Base-by-base conservation (phyloP, 192 early-diverging fungal genomes). In the Backusella circina region DNA sequence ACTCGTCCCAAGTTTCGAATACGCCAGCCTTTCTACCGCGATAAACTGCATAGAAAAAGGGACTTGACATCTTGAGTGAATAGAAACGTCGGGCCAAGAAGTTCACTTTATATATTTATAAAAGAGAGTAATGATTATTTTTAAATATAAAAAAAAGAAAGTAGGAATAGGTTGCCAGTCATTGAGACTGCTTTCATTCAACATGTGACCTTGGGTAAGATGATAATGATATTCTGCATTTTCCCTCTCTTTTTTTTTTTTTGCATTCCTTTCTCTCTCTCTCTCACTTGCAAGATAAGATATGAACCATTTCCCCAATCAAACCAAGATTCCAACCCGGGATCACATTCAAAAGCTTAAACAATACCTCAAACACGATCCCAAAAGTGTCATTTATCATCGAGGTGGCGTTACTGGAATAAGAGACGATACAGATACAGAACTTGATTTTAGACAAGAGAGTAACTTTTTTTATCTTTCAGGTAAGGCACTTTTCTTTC, bases 381-480 rank as follows among this genome's bases (percentile, higher is more conserved):
- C 39, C 70, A 80, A 67, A 0, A 64, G 30, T 61, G 9, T 83
- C 31, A 83, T 83, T n/a, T 83, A 83, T 64, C 72, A 76, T 50
- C 61, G 75, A 16, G 85, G 75, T 44, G 85, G 87, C 69, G 77
- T 93, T 30, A 90, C 93, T 35, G 74, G 73, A 1, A 57, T 91
- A 66, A 68, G 94, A 23, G 61, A 70, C 0, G 81, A 82, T 71
- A 83, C 81, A 3, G 75, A 86, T 88, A 70, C 75, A 12, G 95
- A 96, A 80, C 80, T 91, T 31, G 82, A 87, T 37, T 96, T 95
- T 83, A 86, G 93, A 76, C 95, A 97, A 79, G 93, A 96, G 79
- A 90, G 90, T 69, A 93, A 93, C 88, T 97, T 95, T 69, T 93
- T 92, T 83, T 98, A 96, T 76, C 86, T 95, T 7, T 91, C 94